phyloP scores from a whole-genome alignment of 805 yeast species.

The Kodamaea hsintzibuensis region DNA sequence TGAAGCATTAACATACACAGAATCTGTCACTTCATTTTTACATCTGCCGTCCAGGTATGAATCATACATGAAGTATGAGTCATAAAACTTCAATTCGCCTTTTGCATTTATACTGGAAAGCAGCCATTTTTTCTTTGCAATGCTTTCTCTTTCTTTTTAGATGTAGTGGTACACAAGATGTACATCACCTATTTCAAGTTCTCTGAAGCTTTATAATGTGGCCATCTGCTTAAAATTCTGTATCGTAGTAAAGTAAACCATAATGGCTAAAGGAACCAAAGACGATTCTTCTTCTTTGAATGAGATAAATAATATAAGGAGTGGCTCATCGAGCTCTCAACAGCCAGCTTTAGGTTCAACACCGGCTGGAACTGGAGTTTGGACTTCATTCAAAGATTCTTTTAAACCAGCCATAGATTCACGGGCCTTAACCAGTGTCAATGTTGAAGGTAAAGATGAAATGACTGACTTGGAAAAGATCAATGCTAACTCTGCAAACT shows the following conservation, averaged over 20 bases:
- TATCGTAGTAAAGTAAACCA: not conserved
- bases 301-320: conserved; percentile 14
- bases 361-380: conserved; percentile 12
- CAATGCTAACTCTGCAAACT: conserved; percentile 25
- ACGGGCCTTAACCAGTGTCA: conserved; percentile 18
- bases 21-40: not conserved
- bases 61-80: not conserved
- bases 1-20: not conserved
- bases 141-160: conserved; percentile 1
- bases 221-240: not conserved
- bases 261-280: not conserved
- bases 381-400: conserved; percentile 32
- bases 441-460: conserved; percentile 20
- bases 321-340: conserved; percentile 17
- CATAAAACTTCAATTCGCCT: not conserved
- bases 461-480: conserved; percentile 31
- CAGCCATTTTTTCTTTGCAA: not conserved
- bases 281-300: conserved; percentile 10
- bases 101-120: not conserved
- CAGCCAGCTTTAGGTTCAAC: not conserved
- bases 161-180: not conserved
- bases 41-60: conserved; percentile 1
- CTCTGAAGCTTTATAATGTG: not conserved
- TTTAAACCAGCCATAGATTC: conserved; percentile 34
- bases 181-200: not conserved